Percentiles rank a stretch among this genome's conserved stretches.
phyloP scores from a whole-genome alignment of 2,329 filamentous ascomycete species.

The Penicillium sclerotigenum region DNA sequence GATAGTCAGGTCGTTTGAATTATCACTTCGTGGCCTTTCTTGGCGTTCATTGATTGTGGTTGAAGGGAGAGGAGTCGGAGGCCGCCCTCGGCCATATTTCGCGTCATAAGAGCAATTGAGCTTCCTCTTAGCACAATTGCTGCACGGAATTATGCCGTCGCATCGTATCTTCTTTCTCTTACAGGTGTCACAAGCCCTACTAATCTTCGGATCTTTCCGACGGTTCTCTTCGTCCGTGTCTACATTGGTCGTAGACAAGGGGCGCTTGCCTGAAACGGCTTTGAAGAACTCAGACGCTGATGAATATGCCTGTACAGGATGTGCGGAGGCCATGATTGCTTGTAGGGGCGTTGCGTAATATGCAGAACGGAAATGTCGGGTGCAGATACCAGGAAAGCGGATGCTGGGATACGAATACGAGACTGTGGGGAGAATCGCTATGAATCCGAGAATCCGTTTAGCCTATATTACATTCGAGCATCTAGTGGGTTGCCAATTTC shows the following conservation, averaged over 20 bases:
- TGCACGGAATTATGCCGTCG: constrained; percentile 53
- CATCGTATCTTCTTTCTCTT: constrained; percentile 54
- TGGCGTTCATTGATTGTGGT: not conserved
- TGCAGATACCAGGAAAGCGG: not conserved
- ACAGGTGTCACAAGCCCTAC: constrained; percentile 18
- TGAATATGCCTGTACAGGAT: not conserved
- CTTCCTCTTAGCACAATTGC: constrained; percentile 14
- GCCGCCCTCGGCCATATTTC: constrained; percentile 13
- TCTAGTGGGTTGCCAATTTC: no score
- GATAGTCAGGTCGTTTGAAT: not conserved
- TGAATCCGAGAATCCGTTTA: not conserved
- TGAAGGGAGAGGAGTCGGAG: constrained; percentile 12
- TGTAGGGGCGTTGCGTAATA: not conserved
- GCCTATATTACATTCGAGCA: no score
- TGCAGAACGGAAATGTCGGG: constrained; percentile 3
- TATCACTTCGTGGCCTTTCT: not conserved
- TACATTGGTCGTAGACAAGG: not conserved
- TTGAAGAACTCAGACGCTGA: not conserved
- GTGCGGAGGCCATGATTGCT: not conserved
- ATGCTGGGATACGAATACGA: not conserved
- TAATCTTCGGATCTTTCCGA: constrained; percentile 21
- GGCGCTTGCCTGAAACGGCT: not conserved
- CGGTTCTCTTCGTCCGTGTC: constrained; percentile 13
- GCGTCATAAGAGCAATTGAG: constrained; percentile 9
- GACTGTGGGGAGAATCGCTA: not conserved